Evolutionary conservation across 1,284 basidiomycete genomes (phyloP).

Genomic region (Rhodotorula sp.): DNA sequence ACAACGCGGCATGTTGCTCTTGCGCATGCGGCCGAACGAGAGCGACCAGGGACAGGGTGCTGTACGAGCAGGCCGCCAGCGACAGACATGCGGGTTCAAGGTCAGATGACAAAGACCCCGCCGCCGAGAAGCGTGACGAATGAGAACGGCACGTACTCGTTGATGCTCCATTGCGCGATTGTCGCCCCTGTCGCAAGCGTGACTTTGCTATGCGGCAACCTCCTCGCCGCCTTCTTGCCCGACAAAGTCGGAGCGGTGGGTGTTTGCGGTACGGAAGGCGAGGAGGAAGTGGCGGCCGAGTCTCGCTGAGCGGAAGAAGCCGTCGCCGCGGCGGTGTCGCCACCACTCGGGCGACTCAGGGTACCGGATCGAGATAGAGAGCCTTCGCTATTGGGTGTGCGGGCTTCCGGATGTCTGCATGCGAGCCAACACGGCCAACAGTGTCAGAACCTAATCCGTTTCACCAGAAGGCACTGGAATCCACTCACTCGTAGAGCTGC

Average conservation of each 20-base stretch:
- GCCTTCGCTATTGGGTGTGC: constrained; percentile 1
- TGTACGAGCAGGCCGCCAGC: no score
- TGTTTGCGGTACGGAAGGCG: not conserved
- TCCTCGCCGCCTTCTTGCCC: not conserved
- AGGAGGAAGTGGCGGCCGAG: not conserved
- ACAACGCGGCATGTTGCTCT: constrained; percentile 71
- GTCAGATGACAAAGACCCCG: not conserved
- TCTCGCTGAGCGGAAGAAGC: constrained; percentile 1
- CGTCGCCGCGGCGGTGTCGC: not conserved
- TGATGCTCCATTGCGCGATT: constrained; percentile 42
- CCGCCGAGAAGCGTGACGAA: not conserved
- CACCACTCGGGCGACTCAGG: not conserved
- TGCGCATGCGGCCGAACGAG: constrained; percentile 76
- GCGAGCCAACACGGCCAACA: no score
- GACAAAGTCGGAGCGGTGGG: not conserved
- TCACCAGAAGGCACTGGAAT: not conserved
- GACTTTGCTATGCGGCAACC: constrained; percentile 34
- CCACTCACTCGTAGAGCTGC: constrained; percentile 41
- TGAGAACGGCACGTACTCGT: constrained; percentile 18
- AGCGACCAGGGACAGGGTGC: constrained; percentile 71
- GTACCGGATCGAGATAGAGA: constrained; percentile 19
- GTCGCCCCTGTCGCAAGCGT: constrained; percentile 36
- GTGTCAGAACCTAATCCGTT: not conserved
- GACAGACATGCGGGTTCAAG: no score
- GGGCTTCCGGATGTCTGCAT: constrained; percentile 17